Percentiles rank a stretch among this genome's conserved stretches.
These are phyloP conservation scores for Globisporangium paroecandrum DNA, from an alignment of 352 stramenopile genomes.

Conservation along the genomic window DNA sequence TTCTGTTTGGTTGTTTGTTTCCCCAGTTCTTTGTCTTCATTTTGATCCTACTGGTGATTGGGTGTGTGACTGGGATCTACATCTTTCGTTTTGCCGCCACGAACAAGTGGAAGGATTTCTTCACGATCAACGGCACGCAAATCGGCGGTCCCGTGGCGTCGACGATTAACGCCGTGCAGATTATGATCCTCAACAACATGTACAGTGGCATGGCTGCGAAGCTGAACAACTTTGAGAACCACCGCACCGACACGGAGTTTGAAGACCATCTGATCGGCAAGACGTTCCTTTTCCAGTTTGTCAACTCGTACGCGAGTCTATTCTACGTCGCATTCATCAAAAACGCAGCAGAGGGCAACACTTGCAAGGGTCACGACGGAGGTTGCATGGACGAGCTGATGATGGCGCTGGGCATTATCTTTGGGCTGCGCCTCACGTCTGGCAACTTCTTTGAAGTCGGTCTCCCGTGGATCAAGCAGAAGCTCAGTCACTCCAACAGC, in stretches of 20 bases:
- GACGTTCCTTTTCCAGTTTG: constrained; percentile 82
- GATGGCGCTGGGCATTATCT: constrained; percentile 75
- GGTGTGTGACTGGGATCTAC: constrained; percentile 67
- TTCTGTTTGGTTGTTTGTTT: neutral
- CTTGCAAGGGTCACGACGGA: constrained; percentile 35
- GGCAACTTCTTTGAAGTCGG: constrained; percentile 79
- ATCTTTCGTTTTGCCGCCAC: constrained; percentile 64
- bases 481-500: constrained; percentile 22
- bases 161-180: constrained; percentile 78
- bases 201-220: constrained; percentile 58
- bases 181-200: constrained; percentile 78
- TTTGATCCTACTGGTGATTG: constrained; percentile 67
- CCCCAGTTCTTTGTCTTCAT: constrained; percentile 65
- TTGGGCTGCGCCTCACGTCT: constrained; percentile 60
- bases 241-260: constrained; percentile 95
- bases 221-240: constrained; percentile 92
- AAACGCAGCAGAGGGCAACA: constrained; percentile 41
- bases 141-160: constrained; percentile 52
- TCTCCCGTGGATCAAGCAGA: constrained; percentile 71
- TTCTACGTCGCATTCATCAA: constrained; percentile 89
- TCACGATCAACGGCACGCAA: constrained; percentile 47
- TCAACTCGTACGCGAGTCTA: constrained; percentile 79
- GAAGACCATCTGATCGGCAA: constrained; percentile 89
- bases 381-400: constrained; percentile 82
- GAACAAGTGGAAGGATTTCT: constrained; percentile 49